Evolutionary conservation across 345 rosid genomes (phyloP).

Genomic region (Psidium friedrichsthalianum): DNA sequence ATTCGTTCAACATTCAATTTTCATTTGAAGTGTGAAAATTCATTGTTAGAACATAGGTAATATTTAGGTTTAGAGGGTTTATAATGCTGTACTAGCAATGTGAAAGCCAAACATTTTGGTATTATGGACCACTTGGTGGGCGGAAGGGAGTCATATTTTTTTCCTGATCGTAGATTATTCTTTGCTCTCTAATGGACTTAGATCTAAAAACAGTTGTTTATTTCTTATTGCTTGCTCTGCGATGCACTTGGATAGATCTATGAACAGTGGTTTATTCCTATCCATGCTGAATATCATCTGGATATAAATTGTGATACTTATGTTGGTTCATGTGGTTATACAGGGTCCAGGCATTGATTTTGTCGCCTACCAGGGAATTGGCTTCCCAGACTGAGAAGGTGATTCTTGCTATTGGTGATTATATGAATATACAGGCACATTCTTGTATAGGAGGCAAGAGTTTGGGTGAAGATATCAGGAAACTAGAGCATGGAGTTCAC

Average conservation of each 20-base stretch:
- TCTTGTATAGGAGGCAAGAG: constrained; percentile 93
- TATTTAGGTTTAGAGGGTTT: neutral
- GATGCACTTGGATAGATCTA: neutral
- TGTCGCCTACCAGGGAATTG: constrained; percentile 93
- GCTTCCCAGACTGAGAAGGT: constrained; percentile 88
- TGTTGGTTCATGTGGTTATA: neutral
- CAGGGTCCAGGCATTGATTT: constrained; percentile 91
- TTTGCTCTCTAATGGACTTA: neutral
- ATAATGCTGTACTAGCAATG: neutral
- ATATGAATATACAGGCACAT: constrained; percentile 72
- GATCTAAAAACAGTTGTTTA: neutral
- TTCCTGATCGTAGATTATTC: neutral
- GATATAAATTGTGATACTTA: neutral
- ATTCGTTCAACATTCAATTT: neutral
- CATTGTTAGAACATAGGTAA: neutral
- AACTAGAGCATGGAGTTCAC: constrained; percentile 52
- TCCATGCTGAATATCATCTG: neutral
- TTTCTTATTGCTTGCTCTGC: neutral
- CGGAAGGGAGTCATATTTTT: neutral
- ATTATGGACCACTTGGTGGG: neutral
- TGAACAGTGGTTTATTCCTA: neutral
- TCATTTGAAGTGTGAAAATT: neutral
- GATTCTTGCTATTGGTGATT: constrained; percentile 62
- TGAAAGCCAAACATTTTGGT: neutral
- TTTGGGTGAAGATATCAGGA: constrained; percentile 92